Evolutionary conservation across 345 rosid species (phyloP).

Genomic region (Heritiera fomes): DNA sequence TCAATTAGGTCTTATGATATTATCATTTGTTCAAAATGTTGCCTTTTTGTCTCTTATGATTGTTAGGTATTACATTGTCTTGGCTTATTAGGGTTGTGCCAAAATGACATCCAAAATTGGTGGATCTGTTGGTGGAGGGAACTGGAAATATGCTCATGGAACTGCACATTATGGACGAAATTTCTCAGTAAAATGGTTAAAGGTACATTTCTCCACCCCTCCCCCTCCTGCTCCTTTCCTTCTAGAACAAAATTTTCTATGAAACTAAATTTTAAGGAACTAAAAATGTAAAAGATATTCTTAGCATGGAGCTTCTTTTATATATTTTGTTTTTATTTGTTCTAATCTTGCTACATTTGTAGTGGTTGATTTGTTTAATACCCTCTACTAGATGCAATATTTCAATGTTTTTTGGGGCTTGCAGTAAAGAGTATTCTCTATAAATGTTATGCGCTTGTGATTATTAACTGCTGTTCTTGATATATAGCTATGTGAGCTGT

Average conservation of each 20-base stretch:
- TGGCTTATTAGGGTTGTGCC: conserved; percentile 83
- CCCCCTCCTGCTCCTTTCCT: background rate
- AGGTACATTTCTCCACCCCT: conserved; percentile 43
- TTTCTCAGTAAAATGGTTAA: conserved; percentile 98
- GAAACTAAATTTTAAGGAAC: conserved; percentile 2
- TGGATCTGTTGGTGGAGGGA: conserved; percentile 85
- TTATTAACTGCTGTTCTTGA: conserved; percentile 30
- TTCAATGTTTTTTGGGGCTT: background rate
- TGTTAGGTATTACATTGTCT: conserved; percentile 19
- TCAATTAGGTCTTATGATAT: background rate
- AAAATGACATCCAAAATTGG: conserved; percentile 97
- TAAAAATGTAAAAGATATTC: background rate
- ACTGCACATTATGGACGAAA: conserved; percentile 96
- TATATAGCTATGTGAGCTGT: conserved; percentile 86
- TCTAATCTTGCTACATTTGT: conserved; percentile 1
- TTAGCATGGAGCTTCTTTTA: background rate
- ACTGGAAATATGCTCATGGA: conserved; percentile 99
- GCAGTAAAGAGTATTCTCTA: background rate
- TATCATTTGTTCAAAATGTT: conserved; percentile 9
- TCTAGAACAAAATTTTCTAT: conserved; percentile 1
- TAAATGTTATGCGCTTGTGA: conserved; percentile 5
- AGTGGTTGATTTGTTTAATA: background rate
- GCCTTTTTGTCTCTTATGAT: conserved; percentile 10
- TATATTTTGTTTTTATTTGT: background rate
- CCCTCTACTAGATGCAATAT: background rate